These are phyloP conservation scores for Exophiala sp. DNA, from an alignment of 2,329 filamentous ascomycete species.

Conservation along the genomic window DNA sequence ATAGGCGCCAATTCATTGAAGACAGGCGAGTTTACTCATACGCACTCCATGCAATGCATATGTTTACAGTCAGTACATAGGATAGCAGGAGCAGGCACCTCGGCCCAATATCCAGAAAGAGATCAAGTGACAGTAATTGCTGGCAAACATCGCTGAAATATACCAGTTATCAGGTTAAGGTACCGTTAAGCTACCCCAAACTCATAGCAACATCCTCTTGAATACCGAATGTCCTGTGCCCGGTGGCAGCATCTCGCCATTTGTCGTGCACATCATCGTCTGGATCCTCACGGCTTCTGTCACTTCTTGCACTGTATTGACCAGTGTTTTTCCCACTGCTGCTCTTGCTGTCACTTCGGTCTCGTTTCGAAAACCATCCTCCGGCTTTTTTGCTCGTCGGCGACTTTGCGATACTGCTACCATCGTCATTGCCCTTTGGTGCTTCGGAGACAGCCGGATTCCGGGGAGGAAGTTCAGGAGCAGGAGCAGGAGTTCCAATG, in stretches of 20 bases:
- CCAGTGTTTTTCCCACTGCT: constrained; percentile 25
- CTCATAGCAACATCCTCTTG: constrained; percentile 25
- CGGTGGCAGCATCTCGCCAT: constrained; percentile 18
- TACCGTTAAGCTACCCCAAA: constrained; percentile 12
- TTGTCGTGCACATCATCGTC: constrained; percentile 25
- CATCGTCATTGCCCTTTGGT: constrained; percentile 15
- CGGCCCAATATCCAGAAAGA: no score
- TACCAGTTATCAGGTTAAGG: no score
- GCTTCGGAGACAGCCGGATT: not conserved
- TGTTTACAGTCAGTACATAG: no score
- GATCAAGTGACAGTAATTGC: no score
- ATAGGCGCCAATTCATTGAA: no score
- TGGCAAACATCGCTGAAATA: no score
- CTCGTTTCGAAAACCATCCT: constrained; percentile 24
- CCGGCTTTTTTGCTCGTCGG: constrained; percentile 11
- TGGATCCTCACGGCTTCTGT: constrained; percentile 24
- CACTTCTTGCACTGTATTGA: constrained; percentile 18
- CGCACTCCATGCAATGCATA: no score
- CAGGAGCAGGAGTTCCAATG: constrained; percentile 1
- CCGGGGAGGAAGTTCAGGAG: not conserved
- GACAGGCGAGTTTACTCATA: no score
- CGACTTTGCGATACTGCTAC: constrained; percentile 9
- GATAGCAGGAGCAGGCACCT: no score
- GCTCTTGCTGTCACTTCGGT: constrained; percentile 24
- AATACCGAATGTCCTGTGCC: constrained; percentile 17